phyloP scores from a whole-genome alignment of 768 basidiomycete genomes.

The Pisolithus marmoratus region DNA sequence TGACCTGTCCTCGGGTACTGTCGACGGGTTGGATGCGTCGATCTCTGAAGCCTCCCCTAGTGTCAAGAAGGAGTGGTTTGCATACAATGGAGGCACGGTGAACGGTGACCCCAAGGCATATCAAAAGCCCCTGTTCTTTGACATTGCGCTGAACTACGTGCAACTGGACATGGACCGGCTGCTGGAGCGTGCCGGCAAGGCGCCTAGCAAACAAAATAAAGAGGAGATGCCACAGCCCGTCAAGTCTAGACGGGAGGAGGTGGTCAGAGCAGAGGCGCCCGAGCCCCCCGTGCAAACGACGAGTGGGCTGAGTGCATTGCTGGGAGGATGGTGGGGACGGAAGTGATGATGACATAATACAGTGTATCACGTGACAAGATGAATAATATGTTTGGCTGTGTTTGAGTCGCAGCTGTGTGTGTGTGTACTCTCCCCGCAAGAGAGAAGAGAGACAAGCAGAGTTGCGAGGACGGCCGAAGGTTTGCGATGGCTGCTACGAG shows the following conservation, averaged over 20 bases:
- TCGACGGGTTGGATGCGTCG: constrained; percentile 49
- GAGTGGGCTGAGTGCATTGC: constrained; percentile 57
- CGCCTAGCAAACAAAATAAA: constrained; percentile 14
- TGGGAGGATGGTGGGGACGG: constrained; percentile 82
- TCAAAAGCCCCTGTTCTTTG: constrained; percentile 89
- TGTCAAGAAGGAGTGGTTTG: constrained; percentile 75
- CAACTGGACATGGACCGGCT: constrained; percentile 79
- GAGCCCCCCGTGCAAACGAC: constrained; percentile 39
- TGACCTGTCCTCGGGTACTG: constrained; percentile 38
- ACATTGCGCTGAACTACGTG: constrained; percentile 90
- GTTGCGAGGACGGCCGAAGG: too few relatives aligned
- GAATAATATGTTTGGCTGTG: background rate
- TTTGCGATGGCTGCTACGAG: too few relatives aligned
- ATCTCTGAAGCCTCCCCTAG: constrained; percentile 42
- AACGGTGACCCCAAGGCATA: constrained; percentile 41
- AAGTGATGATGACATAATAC: constrained; percentile 11
- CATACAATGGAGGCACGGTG: constrained; percentile 62
- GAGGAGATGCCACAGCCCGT: constrained; percentile 21
- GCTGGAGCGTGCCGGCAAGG: constrained; percentile 64
- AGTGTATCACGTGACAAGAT: background rate
- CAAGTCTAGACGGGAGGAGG: constrained; percentile 55
- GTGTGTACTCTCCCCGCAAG: too few relatives aligned
- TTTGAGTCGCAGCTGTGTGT: too few relatives aligned
- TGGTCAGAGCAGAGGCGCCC: constrained; percentile 40
- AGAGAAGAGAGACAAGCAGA: too few relatives aligned